phyloP scores from a whole-genome alignment of 352 stramenopile genomes.

The Phytopythium kandeliae region DNA sequence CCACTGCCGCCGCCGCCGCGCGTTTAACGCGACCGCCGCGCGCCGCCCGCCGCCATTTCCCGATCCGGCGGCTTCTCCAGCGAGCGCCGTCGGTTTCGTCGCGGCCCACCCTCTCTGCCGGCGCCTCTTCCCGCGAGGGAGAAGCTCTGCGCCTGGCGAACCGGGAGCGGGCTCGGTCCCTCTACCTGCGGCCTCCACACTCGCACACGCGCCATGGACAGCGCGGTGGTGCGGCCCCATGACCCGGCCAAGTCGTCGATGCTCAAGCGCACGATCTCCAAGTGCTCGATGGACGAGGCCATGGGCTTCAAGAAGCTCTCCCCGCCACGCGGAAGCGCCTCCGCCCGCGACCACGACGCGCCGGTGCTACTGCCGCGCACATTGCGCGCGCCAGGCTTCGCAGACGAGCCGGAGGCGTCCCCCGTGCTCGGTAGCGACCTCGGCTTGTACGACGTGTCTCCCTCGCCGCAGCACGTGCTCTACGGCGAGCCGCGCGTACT shows the following conservation, averaged over 20 bases:
- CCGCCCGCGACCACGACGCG: conserved; percentile 18
- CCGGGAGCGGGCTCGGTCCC: not conserved
- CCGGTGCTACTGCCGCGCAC: conserved; percentile 40
- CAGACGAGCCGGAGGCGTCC: conserved; percentile 30
- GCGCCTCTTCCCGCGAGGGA: too few species aligned
- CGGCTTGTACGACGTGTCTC: conserved; percentile 18
- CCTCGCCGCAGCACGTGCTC: conserved; percentile 27
- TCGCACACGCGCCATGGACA: not conserved
- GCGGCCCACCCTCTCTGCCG: not conserved
- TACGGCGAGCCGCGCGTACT: too few species aligned
- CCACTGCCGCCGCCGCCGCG: too few species aligned
- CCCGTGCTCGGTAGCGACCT: conserved; percentile 18
- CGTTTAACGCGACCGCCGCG: too few species aligned
- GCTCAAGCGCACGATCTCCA: conserved; percentile 78
- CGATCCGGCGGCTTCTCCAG: not conserved
- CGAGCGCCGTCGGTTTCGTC: not conserved
- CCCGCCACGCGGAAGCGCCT: conserved; percentile 4
- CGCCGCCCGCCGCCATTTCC: not conserved
- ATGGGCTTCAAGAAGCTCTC: conserved; percentile 44
- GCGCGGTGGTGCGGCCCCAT: conserved; percentile 17
- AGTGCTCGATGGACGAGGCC: conserved; percentile 50
- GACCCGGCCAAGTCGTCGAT: conserved; percentile 5
- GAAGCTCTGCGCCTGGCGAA: not conserved
- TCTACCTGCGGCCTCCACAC: not conserved
- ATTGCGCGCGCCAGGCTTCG: conserved; percentile 2